Percentiles rank a stretch among this genome's conserved stretches.
Conservation (phyloP, 108 stramenopile species). For the Chaetoceros tenuissimus region DNA sequence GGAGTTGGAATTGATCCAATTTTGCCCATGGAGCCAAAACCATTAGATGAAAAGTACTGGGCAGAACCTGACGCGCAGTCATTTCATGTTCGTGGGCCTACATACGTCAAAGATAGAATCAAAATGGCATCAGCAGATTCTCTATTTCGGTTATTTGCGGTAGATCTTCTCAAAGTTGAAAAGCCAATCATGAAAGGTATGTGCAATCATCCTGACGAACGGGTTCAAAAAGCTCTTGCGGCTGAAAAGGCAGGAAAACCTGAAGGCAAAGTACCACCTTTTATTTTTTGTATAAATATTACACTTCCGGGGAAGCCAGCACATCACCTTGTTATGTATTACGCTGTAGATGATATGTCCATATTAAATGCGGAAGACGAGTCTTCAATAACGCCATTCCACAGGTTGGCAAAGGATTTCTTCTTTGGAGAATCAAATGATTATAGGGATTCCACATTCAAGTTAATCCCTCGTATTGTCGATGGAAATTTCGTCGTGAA, state of each 20-base stretch:
- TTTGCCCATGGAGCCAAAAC: slow-evolving; percentile 13
- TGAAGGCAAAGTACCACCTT: slow-evolving; percentile 43
- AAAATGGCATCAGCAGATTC: slow-evolving; percentile 62
- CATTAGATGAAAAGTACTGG: slow-evolving; percentile 52
- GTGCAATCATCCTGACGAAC: slow-evolving; percentile 74
- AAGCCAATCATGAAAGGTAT: slow-evolving; percentile 60
- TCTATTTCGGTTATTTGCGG: slow-evolving; percentile 69
- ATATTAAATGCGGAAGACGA: slow-evolving; percentile 33
- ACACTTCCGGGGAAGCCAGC: slow-evolving; percentile 48
- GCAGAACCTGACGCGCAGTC: slow-evolving; percentile 60
- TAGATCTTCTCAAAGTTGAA: slow-evolving; percentile 66
- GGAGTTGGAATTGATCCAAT: background rate
- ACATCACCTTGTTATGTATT: slow-evolving; percentile 69
- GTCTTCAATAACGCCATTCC: slow-evolving; percentile 39
- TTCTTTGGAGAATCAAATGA: slow-evolving; percentile 64
- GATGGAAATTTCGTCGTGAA: slow-evolving; percentile 90
- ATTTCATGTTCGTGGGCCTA: slow-evolving; percentile 74
- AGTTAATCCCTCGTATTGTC: slow-evolving; percentile 85
- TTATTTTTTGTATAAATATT: slow-evolving; percentile 68
- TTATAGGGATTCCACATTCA: slow-evolving; percentile 75
- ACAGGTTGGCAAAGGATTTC: slow-evolving; percentile 50
- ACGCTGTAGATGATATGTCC: slow-evolving; percentile 54
- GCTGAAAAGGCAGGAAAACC: slow-evolving; percentile 17
- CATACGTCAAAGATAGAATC: slow-evolving; percentile 48
- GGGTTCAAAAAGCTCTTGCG: slow-evolving; percentile 63